Percentiles rank a stretch among this genome's conserved stretches.
Evolutionary conservation across 2,329 filamentous ascomycete genomes (phyloP).

Genomic region (Zalaria obscura): DNA sequence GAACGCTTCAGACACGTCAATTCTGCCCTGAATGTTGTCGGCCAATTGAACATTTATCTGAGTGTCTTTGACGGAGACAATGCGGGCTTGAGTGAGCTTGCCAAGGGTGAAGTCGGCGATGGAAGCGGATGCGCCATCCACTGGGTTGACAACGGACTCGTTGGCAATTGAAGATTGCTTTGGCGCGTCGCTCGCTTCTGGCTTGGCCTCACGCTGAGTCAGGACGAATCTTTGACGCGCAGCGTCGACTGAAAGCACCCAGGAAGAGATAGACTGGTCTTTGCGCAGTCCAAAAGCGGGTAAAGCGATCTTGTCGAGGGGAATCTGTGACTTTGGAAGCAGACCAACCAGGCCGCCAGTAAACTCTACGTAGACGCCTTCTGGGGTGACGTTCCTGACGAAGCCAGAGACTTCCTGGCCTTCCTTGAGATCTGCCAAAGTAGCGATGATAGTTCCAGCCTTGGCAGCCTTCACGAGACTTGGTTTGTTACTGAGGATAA

Average conservation of each 20-base stretch:
- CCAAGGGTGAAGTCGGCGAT: constrained; percentile 65
- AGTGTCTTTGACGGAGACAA: constrained; percentile 77
- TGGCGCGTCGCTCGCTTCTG: constrained; percentile 21
- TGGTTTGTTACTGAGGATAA: constrained; percentile 70
- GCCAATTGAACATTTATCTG: constrained; percentile 84
- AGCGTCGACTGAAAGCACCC: constrained; percentile 57
- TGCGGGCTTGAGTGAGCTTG: constrained; percentile 57
- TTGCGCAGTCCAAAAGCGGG: constrained; percentile 67
- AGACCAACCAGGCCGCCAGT: constrained; percentile 62
- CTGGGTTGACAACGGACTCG: constrained; percentile 37
- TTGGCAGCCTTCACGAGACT: constrained; percentile 65
- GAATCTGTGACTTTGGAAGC: constrained; percentile 64
- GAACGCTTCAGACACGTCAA: constrained; percentile 84
- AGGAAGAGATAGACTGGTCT: constrained; percentile 60
- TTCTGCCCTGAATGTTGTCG: constrained; percentile 79
- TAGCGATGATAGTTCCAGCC: constrained; percentile 55
- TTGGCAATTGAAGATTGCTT: constrained; percentile 16
- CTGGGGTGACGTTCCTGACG: constrained; percentile 68
- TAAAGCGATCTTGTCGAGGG: constrained; percentile 51
- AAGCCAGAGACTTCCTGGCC: constrained; percentile 62
- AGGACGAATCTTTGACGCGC: constrained; percentile 56
- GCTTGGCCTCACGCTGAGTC: constrained; percentile 39
- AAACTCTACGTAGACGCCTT: constrained; percentile 82
- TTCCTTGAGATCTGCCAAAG: constrained; percentile 56
- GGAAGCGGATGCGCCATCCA: constrained; percentile 50